Evolutionary conservation across 192 early-diverging fungal genomes (phyloP).

Genomic region (Backusella mclennaniae): DNA sequence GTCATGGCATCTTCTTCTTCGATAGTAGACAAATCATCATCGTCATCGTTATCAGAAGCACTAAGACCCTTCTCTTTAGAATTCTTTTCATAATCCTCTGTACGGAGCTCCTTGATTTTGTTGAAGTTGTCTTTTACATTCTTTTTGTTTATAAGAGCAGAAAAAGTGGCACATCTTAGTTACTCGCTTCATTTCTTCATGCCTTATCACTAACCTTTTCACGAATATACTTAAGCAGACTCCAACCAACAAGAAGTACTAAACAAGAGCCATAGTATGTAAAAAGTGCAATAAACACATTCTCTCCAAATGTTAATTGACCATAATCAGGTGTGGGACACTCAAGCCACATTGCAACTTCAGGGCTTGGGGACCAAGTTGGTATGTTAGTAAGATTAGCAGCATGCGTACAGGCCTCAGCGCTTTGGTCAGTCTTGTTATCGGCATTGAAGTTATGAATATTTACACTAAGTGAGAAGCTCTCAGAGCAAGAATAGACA

Average conservation of each 20-base stretch:
- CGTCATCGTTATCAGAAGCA: neutral
- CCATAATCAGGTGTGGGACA: constrained; percentile 28
- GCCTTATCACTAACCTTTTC: neutral
- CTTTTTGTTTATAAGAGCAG: neutral
- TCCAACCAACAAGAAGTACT: constrained; percentile 22
- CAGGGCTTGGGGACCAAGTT: constrained; percentile 13
- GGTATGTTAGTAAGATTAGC: neutral
- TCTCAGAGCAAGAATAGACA: constrained; percentile 24
- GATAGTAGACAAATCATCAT: neutral
- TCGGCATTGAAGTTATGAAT: neutral
- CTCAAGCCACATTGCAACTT: constrained; percentile 22
- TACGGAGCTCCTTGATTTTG: constrained; percentile 8
- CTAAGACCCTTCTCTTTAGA: neutral
- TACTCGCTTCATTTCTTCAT: neutral
- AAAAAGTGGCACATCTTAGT: neutral
- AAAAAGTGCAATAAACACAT: constrained; percentile 35
- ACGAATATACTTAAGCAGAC: constrained; percentile 17
- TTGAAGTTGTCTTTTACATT: neutral
- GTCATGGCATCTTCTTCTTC: constrained; percentile 28
- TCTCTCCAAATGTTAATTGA: constrained; percentile 20
- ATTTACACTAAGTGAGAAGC: neutral
- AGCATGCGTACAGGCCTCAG: constrained; percentile 9
- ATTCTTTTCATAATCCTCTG: neutral
- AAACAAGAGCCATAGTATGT: constrained; percentile 20
- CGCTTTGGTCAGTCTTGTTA: constrained; percentile 25